Evolutionary conservation across 2,329 filamentous ascomycete species (phyloP).

Genomic region (Phyllosticta capitalensis): DNA sequence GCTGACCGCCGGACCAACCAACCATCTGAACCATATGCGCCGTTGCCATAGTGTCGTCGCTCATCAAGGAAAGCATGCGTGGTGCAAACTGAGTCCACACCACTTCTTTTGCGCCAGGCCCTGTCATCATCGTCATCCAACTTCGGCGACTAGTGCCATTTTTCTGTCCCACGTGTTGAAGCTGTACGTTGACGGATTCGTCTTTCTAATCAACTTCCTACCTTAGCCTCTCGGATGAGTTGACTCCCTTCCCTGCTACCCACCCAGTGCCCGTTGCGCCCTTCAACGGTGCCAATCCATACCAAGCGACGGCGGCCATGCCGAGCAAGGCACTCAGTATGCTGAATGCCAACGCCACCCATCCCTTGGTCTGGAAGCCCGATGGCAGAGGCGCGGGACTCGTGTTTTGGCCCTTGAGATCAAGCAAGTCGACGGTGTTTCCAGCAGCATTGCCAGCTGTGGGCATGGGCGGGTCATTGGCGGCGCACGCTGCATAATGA

Average conservation of each 20-base stretch:
- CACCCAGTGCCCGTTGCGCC: background rate
- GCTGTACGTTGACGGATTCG: background rate
- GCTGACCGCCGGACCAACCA: background rate
- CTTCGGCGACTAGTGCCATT: background rate
- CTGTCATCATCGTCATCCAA: background rate
- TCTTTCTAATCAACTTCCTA: background rate
- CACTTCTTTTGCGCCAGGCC: background rate
- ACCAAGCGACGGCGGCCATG: conserved; percentile 57
- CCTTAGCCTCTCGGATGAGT: background rate
- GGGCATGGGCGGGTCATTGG: conserved; percentile 34
- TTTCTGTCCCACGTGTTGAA: background rate
- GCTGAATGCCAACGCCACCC: conserved; percentile 66
- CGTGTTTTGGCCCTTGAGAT: conserved; percentile 43
- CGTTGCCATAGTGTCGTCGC: background rate
- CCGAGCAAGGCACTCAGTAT: conserved; percentile 59
- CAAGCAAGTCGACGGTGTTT: conserved; percentile 53
- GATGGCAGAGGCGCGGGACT: conserved; percentile 49
- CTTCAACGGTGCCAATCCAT: conserved; percentile 40
- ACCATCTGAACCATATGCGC: background rate
- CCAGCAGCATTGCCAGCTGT: conserved; percentile 64
- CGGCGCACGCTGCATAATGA: conserved; percentile 51
- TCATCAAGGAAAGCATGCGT: background rate
- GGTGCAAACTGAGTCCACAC: background rate
- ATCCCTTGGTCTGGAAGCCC: conserved; percentile 63
- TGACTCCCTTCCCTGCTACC: background rate